These are phyloP conservation scores for Aspergillus sojae DNA, from an alignment of 2,329 filamentous ascomycete species.

Conservation along the genomic window DNA sequence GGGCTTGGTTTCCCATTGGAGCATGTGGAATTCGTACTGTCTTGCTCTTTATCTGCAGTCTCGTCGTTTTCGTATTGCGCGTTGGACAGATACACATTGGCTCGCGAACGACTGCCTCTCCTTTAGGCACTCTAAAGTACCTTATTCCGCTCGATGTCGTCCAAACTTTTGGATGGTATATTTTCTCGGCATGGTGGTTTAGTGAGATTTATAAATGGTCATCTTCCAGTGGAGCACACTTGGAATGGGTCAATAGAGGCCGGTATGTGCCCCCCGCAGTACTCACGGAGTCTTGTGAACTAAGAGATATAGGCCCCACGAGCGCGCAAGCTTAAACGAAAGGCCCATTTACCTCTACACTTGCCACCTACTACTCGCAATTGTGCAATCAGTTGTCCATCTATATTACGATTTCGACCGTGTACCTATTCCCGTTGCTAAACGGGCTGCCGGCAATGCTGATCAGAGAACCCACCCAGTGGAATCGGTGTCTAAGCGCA, in stretches of 20 bases:
- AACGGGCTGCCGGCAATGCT: conserved; percentile 32
- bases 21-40: conserved; percentile 72
- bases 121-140: conserved; percentile 64
- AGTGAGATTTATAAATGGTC: conserved; percentile 80
- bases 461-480: conserved; percentile 42
- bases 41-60: conserved; percentile 73
- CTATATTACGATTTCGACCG: conserved; percentile 74
- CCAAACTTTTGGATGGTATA: conserved; percentile 75
- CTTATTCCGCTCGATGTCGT: conserved; percentile 63
- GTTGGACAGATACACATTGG: conserved; percentile 82
- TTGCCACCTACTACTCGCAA: conserved; percentile 68
- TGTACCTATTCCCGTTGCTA: conserved; percentile 56
- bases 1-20: conserved; percentile 84
- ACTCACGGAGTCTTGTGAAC: conserved; percentile 2
- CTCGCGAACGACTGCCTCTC: conserved; percentile 69
- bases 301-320: conserved; percentile 49
- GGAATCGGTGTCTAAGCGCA: conserved; percentile 39
- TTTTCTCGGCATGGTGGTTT: conserved; percentile 76
- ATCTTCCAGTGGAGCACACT: conserved; percentile 58
- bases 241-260: conserved; percentile 73
- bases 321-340: conserved; percentile 81
- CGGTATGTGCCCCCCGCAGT: conserved; percentile 52
- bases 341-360: conserved; percentile 77
- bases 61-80: conserved; percentile 80
- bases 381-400: conserved; percentile 71